Base-by-base conservation (phyloP, 2,329 filamentous ascomycete genomes). In the Hypocrella siamensis region DNA sequence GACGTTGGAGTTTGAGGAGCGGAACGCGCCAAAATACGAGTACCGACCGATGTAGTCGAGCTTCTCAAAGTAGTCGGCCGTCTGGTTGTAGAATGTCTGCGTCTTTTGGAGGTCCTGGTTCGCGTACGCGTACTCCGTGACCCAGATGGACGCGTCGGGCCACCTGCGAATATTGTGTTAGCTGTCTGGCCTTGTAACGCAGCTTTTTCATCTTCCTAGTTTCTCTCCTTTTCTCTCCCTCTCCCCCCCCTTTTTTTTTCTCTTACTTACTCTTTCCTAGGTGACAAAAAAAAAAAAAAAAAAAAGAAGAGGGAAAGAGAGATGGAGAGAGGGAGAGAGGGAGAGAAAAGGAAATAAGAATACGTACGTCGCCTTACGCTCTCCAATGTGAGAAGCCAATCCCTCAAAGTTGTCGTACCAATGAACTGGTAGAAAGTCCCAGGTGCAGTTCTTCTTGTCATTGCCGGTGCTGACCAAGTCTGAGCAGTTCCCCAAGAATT, bases 11-110 rank as follows among this genome's bases (percentile, higher is more conserved):
- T 69, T 69, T 31, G 65, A 57, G 4, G 70, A 72, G 32, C 79
- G 67, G 48, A 88, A 88, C 7, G 76, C 67, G 28, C 79, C 81
- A 44, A 85, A 90, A 51, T 79, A 79, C 1, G 75, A 74, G 50
- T 88, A 88, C 18, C 70, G 68, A 2, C 65, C 70, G 12, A 85
- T 61, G 33, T 66, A 74, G 25, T 47, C 38, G 18, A 48, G 41
- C 28, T 44, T 46, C 33, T 88, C 80, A 38, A 88, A 69, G 50
- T 74, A 83, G 28, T 70, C 63, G 32, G 67, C 52, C 3, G 68
- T 74, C 43, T 60, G 61, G 44, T 84, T 83, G 57, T 71, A 85
- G 47, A 81, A 84, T 1, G 48, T 41, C 46, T 83, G 68, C 0
- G 75, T 76, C 0, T 61, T 53, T 2, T 48, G 36, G 12, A 83